These are phyloP conservation scores for Aspergillus jensenii DNA, from an alignment of 2,329 filamentous ascomycete species.

Conservation along the genomic window DNA sequence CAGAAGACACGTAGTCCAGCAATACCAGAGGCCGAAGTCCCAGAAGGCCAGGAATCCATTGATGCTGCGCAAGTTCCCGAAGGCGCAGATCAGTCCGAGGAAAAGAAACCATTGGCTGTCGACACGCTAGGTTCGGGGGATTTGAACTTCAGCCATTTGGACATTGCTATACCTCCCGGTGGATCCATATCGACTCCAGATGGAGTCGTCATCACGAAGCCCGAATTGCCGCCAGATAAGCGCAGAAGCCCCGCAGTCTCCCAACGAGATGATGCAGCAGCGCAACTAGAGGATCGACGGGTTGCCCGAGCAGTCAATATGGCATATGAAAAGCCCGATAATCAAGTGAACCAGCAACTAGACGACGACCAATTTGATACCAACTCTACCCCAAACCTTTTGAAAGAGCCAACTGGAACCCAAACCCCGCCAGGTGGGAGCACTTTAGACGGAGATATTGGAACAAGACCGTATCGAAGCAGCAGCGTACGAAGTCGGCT, in stretches of 20 bases:
- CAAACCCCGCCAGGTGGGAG: constrained; percentile 67
- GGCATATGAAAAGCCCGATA: constrained; percentile 53
- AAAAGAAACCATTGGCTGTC: constrained; percentile 71
- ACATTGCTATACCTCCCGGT: constrained; percentile 55
- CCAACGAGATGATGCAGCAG: constrained; percentile 52
- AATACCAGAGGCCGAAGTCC: constrained; percentile 28
- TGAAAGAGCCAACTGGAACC: constrained; percentile 50
- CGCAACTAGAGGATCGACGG: constrained; percentile 59
- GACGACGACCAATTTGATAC: constrained; percentile 33
- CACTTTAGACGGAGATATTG: constrained; percentile 62
- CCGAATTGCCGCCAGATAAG: constrained; percentile 30
- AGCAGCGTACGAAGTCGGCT: constrained; percentile 68
- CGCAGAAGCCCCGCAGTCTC: constrained; percentile 38
- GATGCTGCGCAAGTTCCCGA: constrained; percentile 26
- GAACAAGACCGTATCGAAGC: constrained; percentile 57
- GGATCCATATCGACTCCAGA: constrained; percentile 38
- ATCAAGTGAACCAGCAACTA: constrained; percentile 40
- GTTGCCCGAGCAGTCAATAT: constrained; percentile 61
- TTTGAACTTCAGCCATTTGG: constrained; percentile 83
- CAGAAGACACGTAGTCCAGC: constrained; percentile 43
- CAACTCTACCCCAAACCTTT: constrained; percentile 30
- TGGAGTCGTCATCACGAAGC: constrained; percentile 38
- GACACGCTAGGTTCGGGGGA: constrained; percentile 88
- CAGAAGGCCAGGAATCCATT: constrained; percentile 29
- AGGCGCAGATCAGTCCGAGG: constrained; percentile 28